Conservation (phyloP, 371 early-diverging fungal species). For the Mortierella sp. region DNA sequence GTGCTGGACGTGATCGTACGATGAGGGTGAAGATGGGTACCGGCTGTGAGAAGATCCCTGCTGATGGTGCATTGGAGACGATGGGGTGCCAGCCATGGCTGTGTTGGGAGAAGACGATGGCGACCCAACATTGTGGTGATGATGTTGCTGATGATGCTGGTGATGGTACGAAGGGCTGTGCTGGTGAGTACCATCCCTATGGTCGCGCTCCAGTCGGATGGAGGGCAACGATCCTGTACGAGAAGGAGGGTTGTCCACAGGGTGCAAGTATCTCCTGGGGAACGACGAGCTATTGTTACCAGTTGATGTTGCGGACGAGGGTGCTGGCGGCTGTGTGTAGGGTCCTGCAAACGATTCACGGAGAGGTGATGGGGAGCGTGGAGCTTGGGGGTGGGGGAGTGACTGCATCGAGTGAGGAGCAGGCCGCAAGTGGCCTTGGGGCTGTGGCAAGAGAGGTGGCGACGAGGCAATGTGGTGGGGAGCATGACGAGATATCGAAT, state of each 20-base stretch:
- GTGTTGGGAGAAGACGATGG: conserved; percentile 33
- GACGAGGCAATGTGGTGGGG: conserved; percentile 26
- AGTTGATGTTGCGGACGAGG: conserved; percentile 1
- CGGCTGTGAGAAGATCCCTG: conserved; percentile 25
- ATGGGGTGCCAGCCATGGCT: conserved; percentile 11
- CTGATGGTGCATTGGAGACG: conserved; percentile 33
- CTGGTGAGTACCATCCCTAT: conserved; percentile 24
- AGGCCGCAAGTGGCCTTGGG: conserved; percentile 21
- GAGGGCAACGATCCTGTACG: conserved; percentile 52
- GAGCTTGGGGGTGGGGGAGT: conserved; percentile 20
- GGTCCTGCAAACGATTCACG: conserved; percentile 36
- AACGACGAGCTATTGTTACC: conserved; percentile 20
- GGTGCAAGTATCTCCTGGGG: conserved; percentile 40
- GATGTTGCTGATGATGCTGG: conserved; percentile 18
- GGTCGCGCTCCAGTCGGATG: conserved; percentile 36
- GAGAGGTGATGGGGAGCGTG: conserved; percentile 55
- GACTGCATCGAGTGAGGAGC: conserved; percentile 44
- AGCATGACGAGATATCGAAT: not conserved
- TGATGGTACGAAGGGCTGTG: conserved; percentile 25
- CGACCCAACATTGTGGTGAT: conserved; percentile 10
- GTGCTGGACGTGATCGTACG: conserved; percentile 34
- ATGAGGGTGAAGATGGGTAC: conserved; percentile 44
- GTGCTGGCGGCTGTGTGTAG: conserved; percentile 13
- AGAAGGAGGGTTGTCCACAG: conserved; percentile 40
- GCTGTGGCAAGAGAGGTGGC: conserved; percentile 24